Percentiles rank a stretch among this genome's conserved stretches.
Conservation (phyloP, 495 filamentous ascomycete species). For the Rhypophila decipiens region DNA sequence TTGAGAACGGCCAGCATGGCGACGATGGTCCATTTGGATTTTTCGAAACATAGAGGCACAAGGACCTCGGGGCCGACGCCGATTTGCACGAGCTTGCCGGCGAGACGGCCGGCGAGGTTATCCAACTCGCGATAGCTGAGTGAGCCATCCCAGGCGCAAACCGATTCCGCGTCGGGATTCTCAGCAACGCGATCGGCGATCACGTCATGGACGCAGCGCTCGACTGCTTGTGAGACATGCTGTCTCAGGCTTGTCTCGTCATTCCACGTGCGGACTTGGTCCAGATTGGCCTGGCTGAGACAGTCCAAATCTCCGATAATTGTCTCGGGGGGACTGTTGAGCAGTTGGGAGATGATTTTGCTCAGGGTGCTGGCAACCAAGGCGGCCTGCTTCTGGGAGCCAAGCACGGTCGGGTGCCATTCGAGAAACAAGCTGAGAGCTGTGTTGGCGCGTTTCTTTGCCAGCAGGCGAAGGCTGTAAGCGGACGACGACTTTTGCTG, state of each 20-base stretch:
- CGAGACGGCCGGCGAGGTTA: conserved; percentile 34
- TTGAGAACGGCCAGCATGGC: conserved; percentile 50
- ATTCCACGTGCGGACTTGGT: conserved; percentile 16
- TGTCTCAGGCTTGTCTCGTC: neutral
- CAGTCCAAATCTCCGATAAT: conserved; percentile 6
- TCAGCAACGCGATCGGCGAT: conserved; percentile 12
- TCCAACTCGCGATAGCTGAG: conserved; percentile 48
- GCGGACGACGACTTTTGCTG: conserved; percentile 1
- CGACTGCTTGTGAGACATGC: conserved; percentile 8
- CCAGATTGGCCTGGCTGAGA: conserved; percentile 12
- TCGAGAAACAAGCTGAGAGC: conserved; percentile 12
- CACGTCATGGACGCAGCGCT: conserved; percentile 22
- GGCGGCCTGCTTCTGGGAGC: conserved; percentile 8
- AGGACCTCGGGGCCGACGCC: conserved; percentile 47
- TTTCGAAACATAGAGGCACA: conserved; percentile 52
- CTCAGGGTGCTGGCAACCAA: conserved; percentile 17
- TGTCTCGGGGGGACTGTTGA: conserved; percentile 3
- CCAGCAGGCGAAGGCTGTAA: conserved; percentile 14
- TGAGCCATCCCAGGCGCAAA: conserved; percentile 47
- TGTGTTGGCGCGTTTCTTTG: conserved; percentile 4
- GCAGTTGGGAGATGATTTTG: conserved; percentile 13
- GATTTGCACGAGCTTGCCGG: conserved; percentile 31
- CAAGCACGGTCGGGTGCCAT: conserved; percentile 14
- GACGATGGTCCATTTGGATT: conserved; percentile 50
- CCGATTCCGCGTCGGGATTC: conserved; percentile 14